A percentile compares a stretch with the other conserved stretches of the same genome.
These are phyloP conservation scores for Thymus quinquecostatus DNA, from an alignment of 257 asterid species.

Conservation along the genomic window DNA sequence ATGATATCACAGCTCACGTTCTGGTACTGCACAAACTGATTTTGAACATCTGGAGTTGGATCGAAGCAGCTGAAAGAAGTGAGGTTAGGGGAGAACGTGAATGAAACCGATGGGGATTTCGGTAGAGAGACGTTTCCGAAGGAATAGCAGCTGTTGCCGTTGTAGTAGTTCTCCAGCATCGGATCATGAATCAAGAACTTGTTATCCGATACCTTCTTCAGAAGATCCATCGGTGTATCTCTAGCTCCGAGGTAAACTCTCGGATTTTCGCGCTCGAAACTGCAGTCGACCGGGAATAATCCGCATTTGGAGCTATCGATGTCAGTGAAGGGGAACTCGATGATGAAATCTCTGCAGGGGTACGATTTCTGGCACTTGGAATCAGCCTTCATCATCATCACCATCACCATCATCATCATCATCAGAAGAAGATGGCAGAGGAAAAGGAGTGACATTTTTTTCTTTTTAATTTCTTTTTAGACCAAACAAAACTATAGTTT, in stretches of 20 bases:
- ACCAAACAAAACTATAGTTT: no score
- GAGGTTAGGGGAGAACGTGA: conserved; percentile 29
- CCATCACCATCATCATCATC: no score
- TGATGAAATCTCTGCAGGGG: conserved; percentile 34
- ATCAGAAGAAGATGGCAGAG: conserved; percentile 17
- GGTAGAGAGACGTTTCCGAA: not conserved
- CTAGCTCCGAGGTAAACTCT: conserved; percentile 4
- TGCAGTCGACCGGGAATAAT: conserved; percentile 34
- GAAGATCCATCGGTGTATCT: not conserved
- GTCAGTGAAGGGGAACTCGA: conserved; percentile 41
- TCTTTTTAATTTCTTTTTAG: no score
- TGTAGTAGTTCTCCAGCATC: not conserved
- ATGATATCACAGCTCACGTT: not conserved
- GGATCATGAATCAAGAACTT: conserved; percentile 5
- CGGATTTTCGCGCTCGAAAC: not conserved
- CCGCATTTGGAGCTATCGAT: conserved; percentile 34
- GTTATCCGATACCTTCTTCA: not conserved
- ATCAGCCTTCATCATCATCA: not conserved
- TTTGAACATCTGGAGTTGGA: no score
- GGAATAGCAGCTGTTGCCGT: not conserved
- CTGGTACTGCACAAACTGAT: not conserved
- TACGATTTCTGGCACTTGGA: conserved; percentile 36
- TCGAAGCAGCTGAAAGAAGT: conserved; percentile 34
- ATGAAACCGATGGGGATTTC: conserved; percentile 25
- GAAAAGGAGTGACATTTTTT: conserved; percentile 18